These are phyloP conservation scores for Aegilops speltoides DNA, from an alignment of 176 grass and related monocot species.

Conservation along the genomic window DNA sequence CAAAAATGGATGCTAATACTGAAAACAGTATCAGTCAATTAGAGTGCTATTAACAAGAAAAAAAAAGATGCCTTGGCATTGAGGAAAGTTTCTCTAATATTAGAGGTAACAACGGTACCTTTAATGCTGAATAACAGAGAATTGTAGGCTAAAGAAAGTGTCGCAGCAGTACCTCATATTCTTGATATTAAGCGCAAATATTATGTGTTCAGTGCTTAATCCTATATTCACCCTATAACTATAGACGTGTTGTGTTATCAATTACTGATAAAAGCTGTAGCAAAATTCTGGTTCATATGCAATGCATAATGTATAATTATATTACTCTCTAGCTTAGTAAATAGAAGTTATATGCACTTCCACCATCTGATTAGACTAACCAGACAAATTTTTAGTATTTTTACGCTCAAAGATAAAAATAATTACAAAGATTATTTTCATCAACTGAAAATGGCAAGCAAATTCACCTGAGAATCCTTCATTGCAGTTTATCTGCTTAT, in stretches of 20 bases:
- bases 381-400: not conserved
- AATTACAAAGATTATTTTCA: not conserved
- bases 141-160: too few species aligned
- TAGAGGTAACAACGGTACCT: too few species aligned
- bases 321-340: not conserved
- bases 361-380: constrained; percentile 5
- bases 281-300: not conserved
- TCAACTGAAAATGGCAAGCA: constrained; percentile 1
- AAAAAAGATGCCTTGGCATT: not conserved
- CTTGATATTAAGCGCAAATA: not conserved
- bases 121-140: too few species aligned
- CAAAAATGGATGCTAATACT: not conserved
- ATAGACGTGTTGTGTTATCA: not conserved
- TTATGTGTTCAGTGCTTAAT: not conserved
- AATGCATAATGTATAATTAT: not conserved
- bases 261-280: not conserved
- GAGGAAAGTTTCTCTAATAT: not conserved
- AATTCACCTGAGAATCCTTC: constrained; percentile 60
- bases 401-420: constrained; percentile 14
- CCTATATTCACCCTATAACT: not conserved
- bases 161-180: too few species aligned
- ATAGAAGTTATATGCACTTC: not conserved
- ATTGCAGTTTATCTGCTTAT: constrained; percentile 52
- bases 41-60: constrained; percentile 23
- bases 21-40: constrained; percentile 22